phyloP scores from a whole-genome alignment of 2,329 filamentous ascomycete genomes.

The Botrytis porri region DNA sequence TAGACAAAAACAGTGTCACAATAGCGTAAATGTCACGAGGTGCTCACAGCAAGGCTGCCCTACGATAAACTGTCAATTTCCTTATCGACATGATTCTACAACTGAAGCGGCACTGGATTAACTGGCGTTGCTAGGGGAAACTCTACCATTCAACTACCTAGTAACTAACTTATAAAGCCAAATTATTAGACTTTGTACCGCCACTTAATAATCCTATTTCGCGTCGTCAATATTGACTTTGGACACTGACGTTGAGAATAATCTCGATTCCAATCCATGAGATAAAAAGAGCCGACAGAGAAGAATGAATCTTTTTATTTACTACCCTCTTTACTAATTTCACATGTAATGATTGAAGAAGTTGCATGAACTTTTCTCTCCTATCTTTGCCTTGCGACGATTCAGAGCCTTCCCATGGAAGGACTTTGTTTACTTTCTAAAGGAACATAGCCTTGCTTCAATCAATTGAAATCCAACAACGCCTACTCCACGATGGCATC shows the following conservation, averaged over 20 bases:
- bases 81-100: conserved; percentile 2
- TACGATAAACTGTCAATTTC: not conserved
- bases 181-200: conserved; percentile 11
- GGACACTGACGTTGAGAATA: conserved; percentile 2
- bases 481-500: conserved; percentile 47
- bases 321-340: not conserved
- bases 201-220: not conserved
- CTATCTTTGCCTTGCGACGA: not conserved
- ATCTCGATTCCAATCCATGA: not conserved
- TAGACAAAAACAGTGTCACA: not conserved
- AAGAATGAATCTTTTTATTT: not conserved
- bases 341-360: not conserved
- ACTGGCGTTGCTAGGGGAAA: conserved; percentile 18
- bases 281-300: not conserved
- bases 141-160: not conserved
- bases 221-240: conserved; percentile 9
- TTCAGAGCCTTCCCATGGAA: conserved; percentile 7
- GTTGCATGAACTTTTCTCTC: not conserved
- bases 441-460: conserved; percentile 7
- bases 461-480: conserved; percentile 24
- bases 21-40: not conserved
- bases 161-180: not conserved
- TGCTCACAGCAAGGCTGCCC: not conserved
- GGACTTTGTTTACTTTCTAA: conserved; percentile 19
- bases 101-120: not conserved